Evolutionary conservation across 768 basidiomycete species (phyloP), one percentile per base, ranked within the genome.

Genomic region (Boletales sp.): DNA sequence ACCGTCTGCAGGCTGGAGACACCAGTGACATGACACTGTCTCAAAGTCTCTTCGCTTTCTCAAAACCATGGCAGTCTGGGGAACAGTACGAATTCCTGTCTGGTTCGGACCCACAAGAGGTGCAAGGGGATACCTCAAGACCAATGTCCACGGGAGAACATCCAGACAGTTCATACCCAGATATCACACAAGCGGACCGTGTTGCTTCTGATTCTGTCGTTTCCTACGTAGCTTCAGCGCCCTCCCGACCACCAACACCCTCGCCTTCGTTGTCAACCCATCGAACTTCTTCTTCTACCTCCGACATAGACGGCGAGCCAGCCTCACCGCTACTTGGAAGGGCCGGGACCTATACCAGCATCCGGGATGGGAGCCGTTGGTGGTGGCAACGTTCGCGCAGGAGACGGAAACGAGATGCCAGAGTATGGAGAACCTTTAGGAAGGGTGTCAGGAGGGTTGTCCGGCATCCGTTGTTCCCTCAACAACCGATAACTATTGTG

Each of bases 401-500:
- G 43, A 73, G 84, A 37, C 75, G 83, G 54, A 76, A 73, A 55
- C 69, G 80, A 59, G 72, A 75, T 35, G 70, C 75, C 44, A 70
- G 72, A 46, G 58, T 75, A 33, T 60, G 78, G 46, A 75, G 84
- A 55, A 66, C 74, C 14, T 49, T 82, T 49, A 83, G 80, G 64
- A 76, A 81, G 57, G 76, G 75, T 61, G 62, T 80, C 37, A 73
- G 82, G 49, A 72, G 74, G 46, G 57, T 88, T 19, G 66, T 89
- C 28, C 76, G 85, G 51, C 85, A 86, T 67, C 88, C 86, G 14
- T 77, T 87, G 67, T 84, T 89, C 65, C 89, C 89, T 46, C 81
- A 79, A 55, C 87, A 87, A 54, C 90, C 90, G 11, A 74, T 87
- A 57, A 87, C 88, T 50, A 88, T 93, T 48, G 90, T 90, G 57